A percentile compares a stretch with the other conserved stretches of the same genome.
These are phyloP conservation scores for Jatropha curcas DNA, from an alignment of 345 rosid species.

Conservation along the genomic window DNA sequence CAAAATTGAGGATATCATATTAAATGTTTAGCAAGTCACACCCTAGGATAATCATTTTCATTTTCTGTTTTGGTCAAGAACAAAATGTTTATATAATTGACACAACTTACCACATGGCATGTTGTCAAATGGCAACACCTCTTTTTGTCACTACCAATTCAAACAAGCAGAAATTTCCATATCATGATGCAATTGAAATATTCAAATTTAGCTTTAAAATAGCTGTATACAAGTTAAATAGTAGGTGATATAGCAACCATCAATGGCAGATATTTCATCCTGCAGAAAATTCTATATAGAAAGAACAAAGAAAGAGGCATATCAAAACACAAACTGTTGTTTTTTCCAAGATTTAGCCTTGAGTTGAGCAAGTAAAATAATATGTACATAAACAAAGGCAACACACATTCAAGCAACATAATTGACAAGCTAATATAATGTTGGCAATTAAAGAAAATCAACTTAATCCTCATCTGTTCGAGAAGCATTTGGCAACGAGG, in stretches of 20 bases:
- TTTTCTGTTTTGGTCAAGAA: too few species aligned
- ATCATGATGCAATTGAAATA: not conserved
- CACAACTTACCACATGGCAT: not conserved
- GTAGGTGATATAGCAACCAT: too few species aligned
- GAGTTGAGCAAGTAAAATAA: not conserved
- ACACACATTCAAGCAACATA: conserved; percentile 19
- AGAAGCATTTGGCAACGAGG: conserved; percentile 39
- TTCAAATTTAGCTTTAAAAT: not conserved
- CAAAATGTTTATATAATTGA: not conserved
- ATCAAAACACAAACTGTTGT: too few species aligned
- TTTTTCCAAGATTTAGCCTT: not conserved
- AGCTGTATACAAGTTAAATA: not conserved
- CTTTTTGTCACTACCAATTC: not conserved
- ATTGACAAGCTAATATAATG: conserved; percentile 13
- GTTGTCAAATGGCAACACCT: not conserved
- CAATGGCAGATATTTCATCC: not conserved
- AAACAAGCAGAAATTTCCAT: conserved; percentile 1
- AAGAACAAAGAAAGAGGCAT: not conserved
- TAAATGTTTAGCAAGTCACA: not conserved
- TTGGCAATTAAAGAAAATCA: conserved; percentile 1
- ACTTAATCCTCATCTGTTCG: conserved; percentile 43
- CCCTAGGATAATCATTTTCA: too few species aligned
- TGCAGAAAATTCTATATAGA: not conserved
- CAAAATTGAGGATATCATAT: too few species aligned
- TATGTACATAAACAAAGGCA: conserved; percentile 34